Evolutionary conservation across 768 basidiomycete species (phyloP).

Genomic region (Lyophyllum atratum): DNA sequence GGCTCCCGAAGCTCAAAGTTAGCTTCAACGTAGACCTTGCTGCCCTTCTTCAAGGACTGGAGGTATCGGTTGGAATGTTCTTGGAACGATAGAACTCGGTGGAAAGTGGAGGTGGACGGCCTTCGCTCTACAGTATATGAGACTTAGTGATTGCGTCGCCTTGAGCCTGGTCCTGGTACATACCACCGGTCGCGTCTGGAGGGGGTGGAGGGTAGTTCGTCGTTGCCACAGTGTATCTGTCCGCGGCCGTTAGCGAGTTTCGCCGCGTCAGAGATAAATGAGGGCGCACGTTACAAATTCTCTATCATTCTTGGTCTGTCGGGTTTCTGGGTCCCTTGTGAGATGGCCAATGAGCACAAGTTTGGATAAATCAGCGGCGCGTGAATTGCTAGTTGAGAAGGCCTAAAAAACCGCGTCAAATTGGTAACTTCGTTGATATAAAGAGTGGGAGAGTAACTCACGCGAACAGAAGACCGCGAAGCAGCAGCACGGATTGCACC

Average conservation of each 20-base stretch:
- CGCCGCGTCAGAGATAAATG: background rate
- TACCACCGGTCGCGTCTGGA: slow-evolving; percentile 62
- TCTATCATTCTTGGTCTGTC: slow-evolving; percentile 69
- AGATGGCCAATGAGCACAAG: slow-evolving; percentile 78
- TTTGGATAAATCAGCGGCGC: slow-evolving; percentile 68
- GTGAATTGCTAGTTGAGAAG: slow-evolving; percentile 62
- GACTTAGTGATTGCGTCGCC: background rate
- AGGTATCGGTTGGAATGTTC: slow-evolving; percentile 63
- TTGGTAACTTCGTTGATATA: background rate
- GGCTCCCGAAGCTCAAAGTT: slow-evolving; percentile 76
- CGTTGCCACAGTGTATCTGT: slow-evolving; percentile 80
- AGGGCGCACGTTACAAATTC: slow-evolving; percentile 73
- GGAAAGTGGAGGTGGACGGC: slow-evolving; percentile 66
- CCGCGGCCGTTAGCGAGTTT: background rate
- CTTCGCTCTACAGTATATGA: slow-evolving; percentile 44
- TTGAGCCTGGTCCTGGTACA: slow-evolving; percentile 20
- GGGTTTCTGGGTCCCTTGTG: slow-evolving; percentile 68
- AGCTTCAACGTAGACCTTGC: slow-evolving; percentile 81
- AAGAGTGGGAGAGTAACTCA: slow-evolving; percentile 31
- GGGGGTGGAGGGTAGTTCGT: slow-evolving; percentile 60
- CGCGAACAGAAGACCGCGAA: slow-evolving; percentile 46
- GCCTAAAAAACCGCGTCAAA: slow-evolving; percentile 38
- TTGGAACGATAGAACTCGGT: slow-evolving; percentile 75
- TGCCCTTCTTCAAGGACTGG: slow-evolving; percentile 64
- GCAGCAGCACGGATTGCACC: slow-evolving; percentile 46